Evolutionary conservation across 1,284 basidiomycete genomes (phyloP), one percentile per base, ranked within the genome.

Genomic region (Fomitopsis betulina): DNA sequence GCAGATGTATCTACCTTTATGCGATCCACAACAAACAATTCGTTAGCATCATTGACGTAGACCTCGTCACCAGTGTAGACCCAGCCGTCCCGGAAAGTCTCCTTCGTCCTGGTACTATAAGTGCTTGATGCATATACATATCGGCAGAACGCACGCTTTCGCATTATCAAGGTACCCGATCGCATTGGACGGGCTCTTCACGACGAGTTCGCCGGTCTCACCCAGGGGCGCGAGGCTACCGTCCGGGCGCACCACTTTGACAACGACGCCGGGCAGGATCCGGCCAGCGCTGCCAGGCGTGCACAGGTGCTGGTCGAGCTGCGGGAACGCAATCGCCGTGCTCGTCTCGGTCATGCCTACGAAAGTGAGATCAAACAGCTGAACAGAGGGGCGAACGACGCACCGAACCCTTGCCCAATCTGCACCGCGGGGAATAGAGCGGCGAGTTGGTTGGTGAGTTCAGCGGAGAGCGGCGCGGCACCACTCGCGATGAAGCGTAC

Each of bases 401-500:
- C n/a, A 79, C 87, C 87, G 67, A 87, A 90, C 5, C 79, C 84
- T 70, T 90, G 87, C 10, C 84, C 85, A 54, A 90, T 80, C 50
- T 78, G 73, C 1, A 81, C 79, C 23, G 81, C 69, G 0, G 87
- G 87, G 15, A 92, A 71, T 39, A 86, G 67, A 37, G 77, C 72
- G 45, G 79, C 71, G 35, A 90, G 70, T 62, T 84, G 78, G 38
- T 75, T 61, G 55, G 79, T 84, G 32, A 90, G 76, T 66, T 90
- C 89, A 17, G 79, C 73, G 3, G 87, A 85, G 5, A 93, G 73
- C 3, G 91, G 91, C 0, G 91, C 91, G 0, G 90, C 92, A 25
- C 90, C 88, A 51, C 77, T 77, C 74, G 91, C 80, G 60, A 85
- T 76, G 65, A 80, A 74, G 57, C 83, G 76, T 51, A 94, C 70